Conservation (phyloP, 768 basidiomycete species). For the Holtermannia corniformis region DNA sequence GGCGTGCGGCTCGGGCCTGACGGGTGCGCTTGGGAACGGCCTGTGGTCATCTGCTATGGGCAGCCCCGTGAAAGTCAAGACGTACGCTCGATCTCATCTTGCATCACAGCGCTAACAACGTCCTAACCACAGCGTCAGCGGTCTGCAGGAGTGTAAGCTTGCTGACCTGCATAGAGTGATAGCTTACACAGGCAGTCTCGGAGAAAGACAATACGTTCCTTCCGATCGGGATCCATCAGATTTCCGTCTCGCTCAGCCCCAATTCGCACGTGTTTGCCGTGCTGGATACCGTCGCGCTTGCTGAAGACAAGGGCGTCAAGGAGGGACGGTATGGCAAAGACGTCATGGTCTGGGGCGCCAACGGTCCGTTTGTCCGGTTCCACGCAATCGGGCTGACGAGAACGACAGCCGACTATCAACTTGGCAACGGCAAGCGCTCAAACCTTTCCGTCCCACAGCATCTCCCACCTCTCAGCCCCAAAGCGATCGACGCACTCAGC, state of each 20-base stretch:
- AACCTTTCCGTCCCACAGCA: constrained; percentile 44
- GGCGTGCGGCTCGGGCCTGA: constrained; percentile 74
- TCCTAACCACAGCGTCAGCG: constrained; percentile 49
- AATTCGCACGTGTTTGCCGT: constrained; percentile 68
- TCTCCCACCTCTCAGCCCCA: constrained; percentile 33
- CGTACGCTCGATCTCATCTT: too few species aligned
- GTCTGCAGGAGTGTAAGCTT: constrained; percentile 70
- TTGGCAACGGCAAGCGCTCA: constrained; percentile 43
- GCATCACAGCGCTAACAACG: constrained; percentile 1
- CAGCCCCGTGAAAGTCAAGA: constrained; percentile 61
- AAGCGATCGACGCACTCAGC: constrained; percentile 7
- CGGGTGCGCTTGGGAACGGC: constrained; percentile 49
- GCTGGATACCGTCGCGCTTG: constrained; percentile 53
- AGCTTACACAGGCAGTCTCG: constrained; percentile 48
- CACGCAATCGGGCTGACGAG: background rate
- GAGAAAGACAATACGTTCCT: constrained; percentile 54
- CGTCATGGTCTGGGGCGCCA: constrained; percentile 41
- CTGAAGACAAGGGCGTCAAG: constrained; percentile 38
- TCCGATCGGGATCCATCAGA: constrained; percentile 54
- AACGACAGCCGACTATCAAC: constrained; percentile 34
- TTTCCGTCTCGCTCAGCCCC: constrained; percentile 48
- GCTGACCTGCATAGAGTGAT: background rate
- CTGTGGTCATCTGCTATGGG: constrained; percentile 62
- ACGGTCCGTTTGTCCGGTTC: constrained; percentile 15
- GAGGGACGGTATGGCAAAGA: constrained; percentile 39